phyloP scores from a whole-genome alignment of 192 early-diverging fungal genomes.

The Coemansia sp. region DNA sequence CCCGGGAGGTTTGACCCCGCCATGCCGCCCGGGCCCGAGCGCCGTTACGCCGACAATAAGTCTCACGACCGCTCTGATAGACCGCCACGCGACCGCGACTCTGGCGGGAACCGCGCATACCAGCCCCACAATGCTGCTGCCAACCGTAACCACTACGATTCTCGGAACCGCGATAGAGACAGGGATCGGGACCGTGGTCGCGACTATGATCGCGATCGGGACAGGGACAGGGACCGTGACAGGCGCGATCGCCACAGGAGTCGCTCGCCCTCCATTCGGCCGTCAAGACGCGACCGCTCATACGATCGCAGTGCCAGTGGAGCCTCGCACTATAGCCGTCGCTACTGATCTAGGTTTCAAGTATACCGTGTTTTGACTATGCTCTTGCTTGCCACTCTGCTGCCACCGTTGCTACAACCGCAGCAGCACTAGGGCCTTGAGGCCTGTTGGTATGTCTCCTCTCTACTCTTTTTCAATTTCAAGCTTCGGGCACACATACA shows the following conservation, averaged over 20 bases:
- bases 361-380: neutral
- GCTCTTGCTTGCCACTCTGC: constrained; percentile 7
- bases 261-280: neutral
- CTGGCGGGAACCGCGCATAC: constrained; percentile 18
- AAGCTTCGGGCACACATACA: neutral
- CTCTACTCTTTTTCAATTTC: constrained; percentile 1
- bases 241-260: constrained; percentile 16
- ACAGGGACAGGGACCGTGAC: constrained; percentile 16
- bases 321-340: constrained; percentile 31
- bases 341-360: constrained; percentile 15
- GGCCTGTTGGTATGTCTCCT: neutral
- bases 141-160: constrained; percentile 5
- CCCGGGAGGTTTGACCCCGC: constrained; percentile 44
- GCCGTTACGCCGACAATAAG: constrained; percentile 13
- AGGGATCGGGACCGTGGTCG: neutral
- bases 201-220: neutral
- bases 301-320: constrained; percentile 22
- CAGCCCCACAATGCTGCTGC: constrained; percentile 9
- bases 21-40: neutral
- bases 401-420: neutral
- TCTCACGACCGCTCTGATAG: constrained; percentile 4
- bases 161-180: constrained; percentile 17
- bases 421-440: neutral
- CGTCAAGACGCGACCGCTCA: constrained; percentile 27
- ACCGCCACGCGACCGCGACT: constrained; percentile 13